Evolutionary conservation across 1,284 basidiomycete genomes (phyloP).

Genomic region (Xanthoconium separans): DNA sequence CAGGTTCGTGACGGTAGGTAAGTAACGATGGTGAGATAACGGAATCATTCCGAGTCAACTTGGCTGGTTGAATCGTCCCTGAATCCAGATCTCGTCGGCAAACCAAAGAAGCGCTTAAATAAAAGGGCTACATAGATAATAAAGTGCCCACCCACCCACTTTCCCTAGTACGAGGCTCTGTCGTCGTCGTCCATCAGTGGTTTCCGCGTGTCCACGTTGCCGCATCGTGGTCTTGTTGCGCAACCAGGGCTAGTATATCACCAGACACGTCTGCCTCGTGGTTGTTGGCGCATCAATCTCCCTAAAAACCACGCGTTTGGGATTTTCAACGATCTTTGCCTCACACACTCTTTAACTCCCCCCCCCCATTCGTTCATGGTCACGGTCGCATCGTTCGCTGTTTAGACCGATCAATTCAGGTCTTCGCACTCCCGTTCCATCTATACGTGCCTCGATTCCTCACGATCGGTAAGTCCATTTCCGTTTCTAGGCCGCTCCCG

Average conservation of each 20-base stretch:
- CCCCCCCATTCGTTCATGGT: constrained; percentile 20
- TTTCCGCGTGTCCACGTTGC: constrained; percentile 1
- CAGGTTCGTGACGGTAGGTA: too few species aligned
- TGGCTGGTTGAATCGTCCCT: constrained; percentile 12
- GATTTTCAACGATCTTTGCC: constrained; percentile 1
- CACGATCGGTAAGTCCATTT: constrained; percentile 26
- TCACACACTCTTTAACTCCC: constrained; percentile 1
- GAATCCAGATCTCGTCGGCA: constrained; percentile 11
- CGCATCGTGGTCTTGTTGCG: constrained; percentile 3
- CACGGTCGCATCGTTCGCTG: constrained; percentile 4
- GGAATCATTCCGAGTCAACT: too few species aligned
- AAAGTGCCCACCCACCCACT: constrained; percentile 2
- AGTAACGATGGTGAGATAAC: too few species aligned
- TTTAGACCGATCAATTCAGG: neutral
- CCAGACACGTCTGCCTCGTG: constrained; percentile 13
- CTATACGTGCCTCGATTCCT: constrained; percentile 12
- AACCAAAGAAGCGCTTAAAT: too few species aligned
- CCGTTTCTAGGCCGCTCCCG: constrained; percentile 2
- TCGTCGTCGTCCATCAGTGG: neutral
- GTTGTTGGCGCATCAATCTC: constrained; percentile 8
- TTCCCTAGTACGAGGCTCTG: neutral
- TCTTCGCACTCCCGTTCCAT: neutral
- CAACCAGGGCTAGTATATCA: constrained; percentile 6
- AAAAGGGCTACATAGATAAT: neutral
- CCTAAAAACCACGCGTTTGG: constrained; percentile 8